phyloP scores from a whole-genome alignment of 169 alveolate genomes.

The Plasmodium falciparum region DNA sequence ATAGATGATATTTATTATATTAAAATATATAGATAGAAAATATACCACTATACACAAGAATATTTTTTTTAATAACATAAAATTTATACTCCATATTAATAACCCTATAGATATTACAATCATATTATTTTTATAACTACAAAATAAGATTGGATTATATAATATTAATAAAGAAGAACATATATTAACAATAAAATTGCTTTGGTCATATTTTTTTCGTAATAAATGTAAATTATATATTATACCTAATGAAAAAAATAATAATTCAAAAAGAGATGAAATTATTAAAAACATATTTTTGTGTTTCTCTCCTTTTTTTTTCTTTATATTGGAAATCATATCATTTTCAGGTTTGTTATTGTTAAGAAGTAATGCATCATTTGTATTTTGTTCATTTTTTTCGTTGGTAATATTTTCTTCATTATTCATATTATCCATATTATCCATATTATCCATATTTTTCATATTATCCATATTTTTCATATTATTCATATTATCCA shows the following conservation, averaged over 20 bases:
- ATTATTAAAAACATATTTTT: not conserved
- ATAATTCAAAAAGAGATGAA: conserved; percentile 39
- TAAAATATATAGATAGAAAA: conserved; percentile 47
- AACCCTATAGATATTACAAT: conserved; percentile 46
- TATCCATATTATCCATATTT: not conserved
- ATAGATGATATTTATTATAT: conserved; percentile 15
- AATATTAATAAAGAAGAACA: conserved; percentile 57
- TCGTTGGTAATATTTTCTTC: not conserved
- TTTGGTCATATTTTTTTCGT: conserved; percentile 25
- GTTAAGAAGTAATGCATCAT: not conserved
- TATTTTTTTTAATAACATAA: conserved; percentile 39
- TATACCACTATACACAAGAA: conserved; percentile 23
- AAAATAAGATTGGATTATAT: conserved; percentile 58
- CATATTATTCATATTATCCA: too few species aligned
- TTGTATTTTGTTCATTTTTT: not conserved
- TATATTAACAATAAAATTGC: conserved; percentile 20
- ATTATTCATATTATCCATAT: not conserved
- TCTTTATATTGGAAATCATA: not conserved
- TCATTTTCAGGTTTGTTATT: not conserved
- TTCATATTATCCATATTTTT: not conserved
- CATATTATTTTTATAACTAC: conserved; percentile 43
- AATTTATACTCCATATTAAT: conserved; percentile 59
- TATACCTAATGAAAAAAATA: conserved; percentile 54
- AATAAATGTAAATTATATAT: conserved; percentile 50
- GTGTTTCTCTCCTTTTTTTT: not conserved